Base-by-base conservation (phyloP, 345 rosid species). In the Brassica incana region DNA sequence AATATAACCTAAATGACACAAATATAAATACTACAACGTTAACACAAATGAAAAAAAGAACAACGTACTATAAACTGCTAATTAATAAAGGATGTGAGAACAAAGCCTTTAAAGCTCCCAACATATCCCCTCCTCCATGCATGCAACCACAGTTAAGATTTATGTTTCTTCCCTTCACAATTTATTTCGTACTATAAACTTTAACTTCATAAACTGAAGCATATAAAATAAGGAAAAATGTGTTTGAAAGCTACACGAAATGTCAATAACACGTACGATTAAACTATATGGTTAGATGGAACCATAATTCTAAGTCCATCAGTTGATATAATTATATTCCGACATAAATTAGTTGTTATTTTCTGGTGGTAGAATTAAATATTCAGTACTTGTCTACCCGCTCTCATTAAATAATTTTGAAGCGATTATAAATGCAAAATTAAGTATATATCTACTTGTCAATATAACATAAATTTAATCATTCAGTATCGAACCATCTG, bases 331-430 rank as follows among this genome's bases (percentile, higher is more conserved):
- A 27, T 52, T 74, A 54, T 38, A 66, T 80, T 63, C 67, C 56
- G 54, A 80, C 59, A 62, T 80, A 75, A 80, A 75, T 73, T 75
- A 52, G 79, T 75, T 63, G 83, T 64, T 63, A 69, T 63, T 69
- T 80, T 61, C 75, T 80, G 83, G 79, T 80, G 72, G 75, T 36
- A 25, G 83, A 74, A 74, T 80, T 80, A 74, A 80, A 80, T 74
- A 80, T 69, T 69, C 32, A 58, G 79, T 80, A 80, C 83, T 69
- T 74, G 83, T 80, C 72, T 20, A 80, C 72, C 79, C 67, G 79
- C 69, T 75, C 75, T 8, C 79, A 74, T 74, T 74, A 30, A 80
- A 69, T 69, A 15, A 68, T 61, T 35, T 65, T 38, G 35, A 74
- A 43, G 61, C 61, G 61, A 16, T 54, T 54, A 16, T 80, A 75